phyloP scores from a whole-genome alignment of 2,329 filamentous ascomycete genomes.

The Truncatella angustata region DNA sequence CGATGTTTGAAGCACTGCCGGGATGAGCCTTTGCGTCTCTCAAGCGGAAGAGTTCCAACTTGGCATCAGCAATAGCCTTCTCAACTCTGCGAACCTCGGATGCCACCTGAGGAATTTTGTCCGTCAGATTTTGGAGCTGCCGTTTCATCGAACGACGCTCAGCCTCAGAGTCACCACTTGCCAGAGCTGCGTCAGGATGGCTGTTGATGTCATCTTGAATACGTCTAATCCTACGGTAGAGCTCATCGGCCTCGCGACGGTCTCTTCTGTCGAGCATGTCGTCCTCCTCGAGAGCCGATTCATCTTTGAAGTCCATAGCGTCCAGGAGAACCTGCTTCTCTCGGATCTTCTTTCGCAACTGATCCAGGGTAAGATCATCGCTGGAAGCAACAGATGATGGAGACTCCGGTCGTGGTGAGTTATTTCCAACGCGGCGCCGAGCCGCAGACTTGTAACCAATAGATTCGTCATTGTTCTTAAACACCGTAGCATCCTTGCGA shows the following conservation, averaged over 20 bases:
- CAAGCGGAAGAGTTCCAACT: constrained; percentile 87
- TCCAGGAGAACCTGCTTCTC: constrained; percentile 94
- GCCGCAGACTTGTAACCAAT: constrained; percentile 93
- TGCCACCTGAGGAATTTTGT: constrained; percentile 87
- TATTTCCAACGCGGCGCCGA: constrained; percentile 75
- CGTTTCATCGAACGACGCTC: constrained; percentile 84
- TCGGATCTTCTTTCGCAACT: constrained; percentile 86
- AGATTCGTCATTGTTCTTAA: constrained; percentile 93
- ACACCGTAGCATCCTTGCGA: constrained; percentile 93
- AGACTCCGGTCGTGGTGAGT: constrained; percentile 77
- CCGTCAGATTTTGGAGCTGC: constrained; percentile 83
- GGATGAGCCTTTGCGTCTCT: constrained; percentile 93
- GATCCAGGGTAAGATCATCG: constrained; percentile 83
- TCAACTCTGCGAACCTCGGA: constrained; percentile 90
- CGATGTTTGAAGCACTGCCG: constrained; percentile 72
- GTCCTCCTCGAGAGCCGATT: constrained; percentile 85
- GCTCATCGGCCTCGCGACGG: constrained; percentile 85
- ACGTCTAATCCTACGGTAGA: constrained; percentile 87
- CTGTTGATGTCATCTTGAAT: constrained; percentile 93
- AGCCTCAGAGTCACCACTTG: constrained; percentile 77
- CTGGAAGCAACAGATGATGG: constrained; percentile 65
- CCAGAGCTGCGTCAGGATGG: constrained; percentile 74
- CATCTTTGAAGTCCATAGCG: constrained; percentile 94
- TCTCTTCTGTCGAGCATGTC: constrained; percentile 89
- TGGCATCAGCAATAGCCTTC: constrained; percentile 87